A percentile compares a stretch with the other conserved stretches of the same genome.
Conservation (phyloP, 352 stramenopile species). For the Globisporangium perplexum region DNA sequence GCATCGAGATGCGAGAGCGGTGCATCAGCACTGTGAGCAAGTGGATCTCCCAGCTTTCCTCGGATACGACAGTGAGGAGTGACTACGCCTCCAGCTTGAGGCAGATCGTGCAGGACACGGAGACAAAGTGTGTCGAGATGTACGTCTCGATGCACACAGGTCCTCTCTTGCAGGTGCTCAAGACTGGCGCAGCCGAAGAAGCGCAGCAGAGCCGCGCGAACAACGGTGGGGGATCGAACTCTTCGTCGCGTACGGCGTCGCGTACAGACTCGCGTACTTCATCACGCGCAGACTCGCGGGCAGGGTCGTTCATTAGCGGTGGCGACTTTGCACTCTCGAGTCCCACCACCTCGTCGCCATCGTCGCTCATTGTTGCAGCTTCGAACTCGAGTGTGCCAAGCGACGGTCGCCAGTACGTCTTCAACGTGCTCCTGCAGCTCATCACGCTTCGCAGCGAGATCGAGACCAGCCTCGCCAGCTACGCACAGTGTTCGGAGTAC, state of each 20-base stretch:
- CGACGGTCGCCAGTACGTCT: conserved; percentile 72
- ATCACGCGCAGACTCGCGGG: conserved; percentile 12
- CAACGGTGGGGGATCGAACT: conserved; percentile 5
- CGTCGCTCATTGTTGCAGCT: conserved; percentile 9
- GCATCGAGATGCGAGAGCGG: conserved; percentile 59
- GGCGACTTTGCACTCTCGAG: conserved; percentile 20
- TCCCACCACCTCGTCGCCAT: conserved; percentile 14
- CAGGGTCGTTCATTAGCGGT: conserved; percentile 14
- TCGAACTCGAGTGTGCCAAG: conserved; percentile 23
- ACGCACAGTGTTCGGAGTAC: conserved; percentile 48
- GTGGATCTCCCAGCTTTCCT: conserved; percentile 41
- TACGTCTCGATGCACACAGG: conserved; percentile 52
- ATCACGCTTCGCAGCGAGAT: conserved; percentile 71
- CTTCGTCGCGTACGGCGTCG: conserved; percentile 23
- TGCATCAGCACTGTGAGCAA: conserved; percentile 33
- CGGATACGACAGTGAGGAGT: conserved; percentile 13
- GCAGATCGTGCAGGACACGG: conserved; percentile 37
- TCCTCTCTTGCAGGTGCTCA: conserved; percentile 42
- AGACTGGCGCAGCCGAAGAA: conserved; percentile 42
- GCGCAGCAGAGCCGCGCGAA: conserved; percentile 20
- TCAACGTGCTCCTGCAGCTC: conserved; percentile 72
- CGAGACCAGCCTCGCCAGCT: conserved; percentile 58
- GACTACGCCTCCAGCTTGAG: conserved; percentile 19
- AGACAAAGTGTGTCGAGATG: conserved; percentile 51
- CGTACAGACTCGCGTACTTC: conserved; percentile 24